Base-by-base conservation (phyloP, 2,329 filamentous ascomycete species). In the Epichloe uncinata region DNA sequence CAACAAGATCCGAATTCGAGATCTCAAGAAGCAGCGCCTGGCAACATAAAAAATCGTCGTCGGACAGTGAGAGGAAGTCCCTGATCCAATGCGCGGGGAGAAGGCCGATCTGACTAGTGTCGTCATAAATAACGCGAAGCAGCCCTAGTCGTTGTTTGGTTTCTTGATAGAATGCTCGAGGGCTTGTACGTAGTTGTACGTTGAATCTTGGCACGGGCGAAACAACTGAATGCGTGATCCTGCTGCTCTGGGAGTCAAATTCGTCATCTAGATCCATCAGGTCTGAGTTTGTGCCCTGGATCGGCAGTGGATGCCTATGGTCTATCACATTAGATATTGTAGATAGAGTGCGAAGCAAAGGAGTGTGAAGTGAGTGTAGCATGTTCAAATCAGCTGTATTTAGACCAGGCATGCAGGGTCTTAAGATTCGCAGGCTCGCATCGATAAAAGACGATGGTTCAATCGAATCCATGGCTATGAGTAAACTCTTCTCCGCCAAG, bases 191-290 rank as follows among this genome's bases (percentile, higher is more conserved):
- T 41, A 77, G 61, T 12, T 70, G 61, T 6, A 65, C 60, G 42
- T 71, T 70, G 18, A 68, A 67, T 16, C 77, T 71, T 41, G 78
- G 70, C 41, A 79, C 60, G 15, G 73, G 60, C 18, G 64, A 57
- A 1, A 55, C 51, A 34, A 65, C 68, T 33, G 68, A 61, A 1
- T 60, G 53, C 15, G 68, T 71, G 26, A 62, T 66, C 22, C 70
- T 71, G 53, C 74, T 81, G 48, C 69, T 69, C 55, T 84, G 79
- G 0, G 79, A 80, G 40, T 79, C 76, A 49, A 84, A 81, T 2
- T 77, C 76, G 12, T 77, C 73, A 57, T 88, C 84, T 5, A 88
- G 59, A 50, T 87, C 82, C 80, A 86, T 84, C 5, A 72, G 60
- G 55, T 83, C 79, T 2, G 67, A 55, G 9, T 71, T 66, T 4